Conservation (phyloP, 2,329 filamentous ascomycete genomes). For the Colletotrichum gigasporum region DNA sequence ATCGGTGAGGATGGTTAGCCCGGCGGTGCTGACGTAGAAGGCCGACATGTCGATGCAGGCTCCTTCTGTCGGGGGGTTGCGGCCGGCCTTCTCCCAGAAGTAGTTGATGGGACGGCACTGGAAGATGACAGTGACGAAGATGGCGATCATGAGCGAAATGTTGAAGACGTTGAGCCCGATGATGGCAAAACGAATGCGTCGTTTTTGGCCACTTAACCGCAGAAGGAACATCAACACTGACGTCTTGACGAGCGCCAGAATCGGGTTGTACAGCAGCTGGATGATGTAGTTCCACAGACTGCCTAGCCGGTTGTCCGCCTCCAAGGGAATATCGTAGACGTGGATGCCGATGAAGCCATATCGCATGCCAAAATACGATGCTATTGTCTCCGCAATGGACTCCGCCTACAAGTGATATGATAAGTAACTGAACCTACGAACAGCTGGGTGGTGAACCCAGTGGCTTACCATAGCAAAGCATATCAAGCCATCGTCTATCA, state of each 20-base stretch:
- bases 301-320: conserved; percentile 15
- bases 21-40: conserved; percentile 45
- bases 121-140: conserved; percentile 49
- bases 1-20: conserved; percentile 52
- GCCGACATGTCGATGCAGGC: conserved; percentile 21
- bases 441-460: too few relatives aligned
- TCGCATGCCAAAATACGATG: conserved; percentile 25
- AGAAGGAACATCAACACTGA: conserved; percentile 46
- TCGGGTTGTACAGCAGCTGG: conserved; percentile 46
- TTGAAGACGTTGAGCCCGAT: conserved; percentile 46
- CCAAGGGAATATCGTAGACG: conserved; percentile 19
- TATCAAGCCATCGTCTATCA: conserved; percentile 23
- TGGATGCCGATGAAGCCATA: conserved; percentile 24
- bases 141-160: conserved; percentile 42
- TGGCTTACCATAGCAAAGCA: conserved; percentile 22
- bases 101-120: conserved; percentile 51
- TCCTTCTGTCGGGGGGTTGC: conserved; percentile 22
- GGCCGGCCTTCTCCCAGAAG: conserved; percentile 41
- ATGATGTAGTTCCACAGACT: conserved; percentile 43
- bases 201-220: conserved; percentile 43
- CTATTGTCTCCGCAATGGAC: conserved; percentile 23
- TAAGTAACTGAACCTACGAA: neutral
- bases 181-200: conserved; percentile 38
- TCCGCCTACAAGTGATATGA: neutral
- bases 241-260: conserved; percentile 46